Evolutionary conservation across 441 rosid genomes (phyloP), one percentile per base, ranked within the genome.

Genomic region (Pelargonium hybrid): DNA sequence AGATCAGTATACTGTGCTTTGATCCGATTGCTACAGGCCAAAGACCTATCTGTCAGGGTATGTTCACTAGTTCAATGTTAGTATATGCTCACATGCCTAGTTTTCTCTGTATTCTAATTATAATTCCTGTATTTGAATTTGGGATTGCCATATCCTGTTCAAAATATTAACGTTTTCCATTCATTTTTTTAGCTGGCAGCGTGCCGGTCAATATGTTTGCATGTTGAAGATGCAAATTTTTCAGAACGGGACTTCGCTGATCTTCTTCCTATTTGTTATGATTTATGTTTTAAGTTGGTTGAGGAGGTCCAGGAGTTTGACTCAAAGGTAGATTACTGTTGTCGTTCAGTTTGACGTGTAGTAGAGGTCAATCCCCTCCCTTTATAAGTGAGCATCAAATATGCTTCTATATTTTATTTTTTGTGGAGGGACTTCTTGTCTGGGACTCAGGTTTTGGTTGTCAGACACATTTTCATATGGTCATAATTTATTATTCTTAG

Each of bases 221-320:
- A 95, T 76, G 78, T 95, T 69, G 98, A 95, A 84, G 99, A 95
- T 87, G 96, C 99, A 45, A 92, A 95, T 82, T 95, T 95, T 69
- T 85, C 92, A 47, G 89, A 90, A 74, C 80, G 68, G 71, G 85
- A 81, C 71, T 95, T 95, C 76, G 69, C 76, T 39, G 97, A 95
- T 86, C 95, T 95, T 74, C 96, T 95, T 84, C 93, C 96, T 62
- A 67, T 84, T 66, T 92, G 99, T 75, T 95, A 92, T 89, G 91
- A 83, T 73, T 88, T 89, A 63, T 92, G 98, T 82, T 92, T 95
- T 83, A 89, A 85, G 79, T 73, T 95, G 87, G 82, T 92, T 50
- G 97, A 90, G 74, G 99, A 92, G 73, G 98, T 89, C 82, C 92
- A 90, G 76, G 98, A 95, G 84, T 95, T 95, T 78, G 99, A 95